Evolutionary conservation across 176 grass and related monocot species (phyloP).

Genomic region (Triticum aestivum): DNA sequence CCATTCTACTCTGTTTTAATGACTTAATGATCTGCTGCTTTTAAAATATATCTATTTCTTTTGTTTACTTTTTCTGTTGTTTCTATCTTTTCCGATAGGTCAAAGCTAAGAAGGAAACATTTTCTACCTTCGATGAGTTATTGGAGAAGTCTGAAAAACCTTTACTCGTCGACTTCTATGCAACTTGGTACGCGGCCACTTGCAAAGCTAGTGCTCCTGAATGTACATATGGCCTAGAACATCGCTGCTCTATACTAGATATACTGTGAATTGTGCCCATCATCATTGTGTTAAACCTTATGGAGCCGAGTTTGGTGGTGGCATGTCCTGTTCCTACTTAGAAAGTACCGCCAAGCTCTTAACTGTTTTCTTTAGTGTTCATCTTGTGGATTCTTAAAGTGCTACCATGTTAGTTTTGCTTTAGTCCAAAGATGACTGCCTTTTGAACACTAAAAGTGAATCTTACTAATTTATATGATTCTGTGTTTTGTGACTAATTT

Average conservation of each 20-base stretch:
- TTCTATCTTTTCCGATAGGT: slow-evolving; percentile 43
- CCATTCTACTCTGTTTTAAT: neutral
- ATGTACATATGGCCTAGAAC: neutral
- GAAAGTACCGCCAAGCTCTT: neutral
- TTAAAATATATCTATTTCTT: neutral
- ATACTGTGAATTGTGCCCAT: neutral
- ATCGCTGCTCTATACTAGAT: neutral
- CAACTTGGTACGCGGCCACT: slow-evolving; percentile 70
- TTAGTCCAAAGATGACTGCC: neutral
- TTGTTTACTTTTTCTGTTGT: neutral
- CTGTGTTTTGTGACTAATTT: neutral
- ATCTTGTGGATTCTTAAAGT: neutral
- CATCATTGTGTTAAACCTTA: neutral
- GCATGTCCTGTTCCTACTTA: neutral
- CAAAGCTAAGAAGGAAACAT: slow-evolving; percentile 79
- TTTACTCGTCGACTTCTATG: slow-evolving; percentile 90
- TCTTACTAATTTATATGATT: neutral
- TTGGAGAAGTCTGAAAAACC: slow-evolving; percentile 87
- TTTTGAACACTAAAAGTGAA: neutral
- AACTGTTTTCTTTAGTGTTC: neutral
- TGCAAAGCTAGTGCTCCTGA: neutral
- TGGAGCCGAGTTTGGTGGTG: neutral
- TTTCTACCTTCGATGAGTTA: slow-evolving; percentile 87
- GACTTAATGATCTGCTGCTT: neutral
- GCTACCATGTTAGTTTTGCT: neutral